Evolutionary conservation across 1,139 yeast species (phyloP), one percentile per base, ranked within the genome.

Genomic region (Zygoascus sp.): DNA sequence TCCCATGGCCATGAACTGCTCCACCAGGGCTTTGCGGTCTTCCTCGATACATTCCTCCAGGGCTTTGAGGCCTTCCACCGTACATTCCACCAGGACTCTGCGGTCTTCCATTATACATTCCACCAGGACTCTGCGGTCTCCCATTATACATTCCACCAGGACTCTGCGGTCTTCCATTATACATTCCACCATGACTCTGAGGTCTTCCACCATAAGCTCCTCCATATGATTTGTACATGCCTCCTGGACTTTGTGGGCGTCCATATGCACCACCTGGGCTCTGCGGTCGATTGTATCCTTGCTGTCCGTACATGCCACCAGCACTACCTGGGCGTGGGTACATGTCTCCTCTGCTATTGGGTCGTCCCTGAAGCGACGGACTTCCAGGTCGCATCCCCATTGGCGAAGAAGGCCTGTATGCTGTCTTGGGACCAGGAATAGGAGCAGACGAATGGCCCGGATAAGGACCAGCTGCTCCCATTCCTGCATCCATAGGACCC

Each of bases 31-130:
- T 23, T 23, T 23, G 27, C 10, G 27, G 27, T 23, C 27, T 10
- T 23, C 27, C 27, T 7, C 10, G 10, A n/a, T n/a, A n/a, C n/a
- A n/a, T n/a, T n/a, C n/a, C n/a, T n/a, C n/a, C n/a, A n/a, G n/a
- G n/a, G n/a, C 28, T 25, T 6, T 10, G n/a, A 25, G 28, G n/a
- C n/a, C n/a, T n/a, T 25, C 28, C 28, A 25, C n/a, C 36, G 8
- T 32, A 32, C 20, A 13, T 16, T n/a, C 39, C 27, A 5, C 39
- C 39, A 19, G 39, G 39, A 35, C 39, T 35, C 17, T 35, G 22
- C 11, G 25, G 22, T 6, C 39, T 21, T 4, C 25, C 22, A 7
- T n/a, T 21, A 20, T 35, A 35, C 10, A 19, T 35, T 5, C 39
- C 39, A 5, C 39, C 39, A 10, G 39, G 39, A 7, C 39, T 35